Conservation (phyloP, 495 filamentous ascomycete species). For the Bacidia gigantensis region DNA sequence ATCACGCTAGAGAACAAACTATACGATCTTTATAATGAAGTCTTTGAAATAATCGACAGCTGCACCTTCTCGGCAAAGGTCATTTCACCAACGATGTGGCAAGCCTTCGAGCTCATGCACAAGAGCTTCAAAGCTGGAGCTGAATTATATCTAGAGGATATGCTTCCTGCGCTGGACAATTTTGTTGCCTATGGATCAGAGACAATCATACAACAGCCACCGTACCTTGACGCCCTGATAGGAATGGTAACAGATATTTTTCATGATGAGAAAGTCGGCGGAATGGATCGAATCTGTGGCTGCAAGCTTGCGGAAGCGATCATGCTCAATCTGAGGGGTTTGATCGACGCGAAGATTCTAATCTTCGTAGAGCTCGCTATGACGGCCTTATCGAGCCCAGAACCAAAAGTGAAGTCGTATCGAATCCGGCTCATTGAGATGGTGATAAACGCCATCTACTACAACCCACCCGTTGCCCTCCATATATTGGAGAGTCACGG, state of each 20-base stretch:
- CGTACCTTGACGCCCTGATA: conserved; percentile 73
- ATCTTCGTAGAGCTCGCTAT: conserved; percentile 84
- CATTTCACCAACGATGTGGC: conserved; percentile 95
- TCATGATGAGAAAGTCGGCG: conserved; percentile 75
- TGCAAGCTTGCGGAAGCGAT: conserved; percentile 96
- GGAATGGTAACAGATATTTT: conserved; percentile 69
- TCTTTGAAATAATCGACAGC: conserved; percentile 98
- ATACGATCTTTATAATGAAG: conserved; percentile 91
- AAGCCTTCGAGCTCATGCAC: conserved; percentile 92
- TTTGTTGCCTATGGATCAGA: conserved; percentile 82
- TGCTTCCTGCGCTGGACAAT: conserved; percentile 95
- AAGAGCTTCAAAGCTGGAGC: conserved; percentile 93
- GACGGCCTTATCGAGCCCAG: conserved; percentile 54
- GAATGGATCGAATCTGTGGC: conserved; percentile 94
- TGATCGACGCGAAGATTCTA: conserved; percentile 71
- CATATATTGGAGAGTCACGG: conserved; percentile 76
- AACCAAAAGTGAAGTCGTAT: conserved; percentile 77
- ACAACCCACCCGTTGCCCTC: conserved; percentile 72
- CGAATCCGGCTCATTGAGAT: conserved; percentile 96
- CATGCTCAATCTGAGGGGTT: conserved; percentile 89
- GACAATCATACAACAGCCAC: conserved; percentile 65
- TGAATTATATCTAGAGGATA: conserved; percentile 86
- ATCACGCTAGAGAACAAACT: conserved; percentile 96
- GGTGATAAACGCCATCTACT: conserved; percentile 96
- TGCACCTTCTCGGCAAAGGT: conserved; percentile 97